Percentiles rank a stretch among this genome's conserved stretches.
Conservation (phyloP, 75 land plant species). For the Chamaecyparis obtusa region DNA sequence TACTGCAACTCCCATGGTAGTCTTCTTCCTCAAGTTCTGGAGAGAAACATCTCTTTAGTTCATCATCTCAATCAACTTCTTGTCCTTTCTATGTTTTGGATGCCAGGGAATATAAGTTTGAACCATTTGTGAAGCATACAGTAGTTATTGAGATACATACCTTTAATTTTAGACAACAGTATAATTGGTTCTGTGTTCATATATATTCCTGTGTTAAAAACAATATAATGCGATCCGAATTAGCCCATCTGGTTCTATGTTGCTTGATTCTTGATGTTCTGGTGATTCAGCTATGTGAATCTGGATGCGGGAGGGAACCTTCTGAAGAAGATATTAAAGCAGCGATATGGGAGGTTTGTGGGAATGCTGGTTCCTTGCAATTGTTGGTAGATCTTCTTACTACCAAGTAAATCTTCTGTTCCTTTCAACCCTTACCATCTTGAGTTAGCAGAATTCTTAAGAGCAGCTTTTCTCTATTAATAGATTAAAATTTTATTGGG, state of each 20-base stretch:
- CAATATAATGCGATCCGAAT: background rate
- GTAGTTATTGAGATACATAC: background rate
- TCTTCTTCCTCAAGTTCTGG: background rate
- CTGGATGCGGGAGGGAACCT: slow-evolving; percentile 50
- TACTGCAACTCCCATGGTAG: background rate
- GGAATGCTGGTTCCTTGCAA: slow-evolving; percentile 80
- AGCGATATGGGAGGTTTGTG: slow-evolving; percentile 95
- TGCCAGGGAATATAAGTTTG: background rate
- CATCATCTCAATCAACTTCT: background rate
- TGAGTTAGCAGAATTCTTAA: background rate
- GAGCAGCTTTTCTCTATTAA: background rate
- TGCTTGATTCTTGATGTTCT: slow-evolving; percentile 1
- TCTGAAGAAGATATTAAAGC: slow-evolving; percentile 66
- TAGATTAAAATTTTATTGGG: background rate
- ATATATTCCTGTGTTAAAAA: background rate
- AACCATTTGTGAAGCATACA: background rate
- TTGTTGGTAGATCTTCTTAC: slow-evolving; percentile 80
- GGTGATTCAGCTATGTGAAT: slow-evolving; percentile 51
- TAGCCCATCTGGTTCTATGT: background rate
- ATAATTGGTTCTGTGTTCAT: background rate
- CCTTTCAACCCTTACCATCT: background rate
- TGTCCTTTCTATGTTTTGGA: background rate
- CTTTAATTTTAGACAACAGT: background rate
- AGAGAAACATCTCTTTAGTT: background rate
- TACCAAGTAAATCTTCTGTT: slow-evolving; percentile 43